Conservation (phyloP, 352 stramenopile genomes). For the Globisporangium heterothallicum region DNA sequence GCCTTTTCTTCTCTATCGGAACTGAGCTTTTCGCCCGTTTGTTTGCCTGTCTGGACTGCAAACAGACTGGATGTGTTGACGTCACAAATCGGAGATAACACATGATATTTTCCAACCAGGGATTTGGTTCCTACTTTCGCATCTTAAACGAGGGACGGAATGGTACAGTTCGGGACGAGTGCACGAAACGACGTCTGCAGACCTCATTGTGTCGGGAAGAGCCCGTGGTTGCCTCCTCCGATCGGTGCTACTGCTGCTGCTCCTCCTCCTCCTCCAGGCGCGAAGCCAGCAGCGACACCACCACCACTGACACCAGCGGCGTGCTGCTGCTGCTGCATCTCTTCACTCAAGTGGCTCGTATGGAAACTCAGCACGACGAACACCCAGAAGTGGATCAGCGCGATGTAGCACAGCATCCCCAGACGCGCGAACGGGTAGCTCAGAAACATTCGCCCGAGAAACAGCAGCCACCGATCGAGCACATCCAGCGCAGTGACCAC, state of each 20-base stretch:
- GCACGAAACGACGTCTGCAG: background rate
- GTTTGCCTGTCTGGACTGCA: no score
- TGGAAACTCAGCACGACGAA: constrained; percentile 86
- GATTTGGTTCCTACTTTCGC: background rate
- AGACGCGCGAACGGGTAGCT: constrained; percentile 71
- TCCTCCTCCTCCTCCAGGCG: no score
- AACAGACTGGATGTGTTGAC: background rate
- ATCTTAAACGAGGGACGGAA: background rate
- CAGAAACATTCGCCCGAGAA: constrained; percentile 75
- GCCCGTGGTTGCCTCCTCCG: background rate
- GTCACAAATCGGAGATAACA: no score
- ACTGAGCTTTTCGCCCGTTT: no score
- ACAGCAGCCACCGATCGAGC: constrained; percentile 70
- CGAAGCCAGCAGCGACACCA: background rate
- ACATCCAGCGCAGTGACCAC: constrained; percentile 60
- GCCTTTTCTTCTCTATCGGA: background rate
- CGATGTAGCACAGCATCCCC: constrained; percentile 67
- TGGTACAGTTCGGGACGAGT: constrained; percentile 14
- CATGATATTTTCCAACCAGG: no score
- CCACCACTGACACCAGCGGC: constrained; percentile 18
- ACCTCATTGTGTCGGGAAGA: constrained; percentile 11
- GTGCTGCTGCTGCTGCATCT: constrained; percentile 39
- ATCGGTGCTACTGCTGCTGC: no score
- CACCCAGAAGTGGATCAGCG: constrained; percentile 81
- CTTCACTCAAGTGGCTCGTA: constrained; percentile 79